Evolutionary conservation across 2,329 filamentous ascomycete genomes (phyloP), one percentile per base, ranked within the genome.

Genomic region (Fonsecaea nubica): DNA sequence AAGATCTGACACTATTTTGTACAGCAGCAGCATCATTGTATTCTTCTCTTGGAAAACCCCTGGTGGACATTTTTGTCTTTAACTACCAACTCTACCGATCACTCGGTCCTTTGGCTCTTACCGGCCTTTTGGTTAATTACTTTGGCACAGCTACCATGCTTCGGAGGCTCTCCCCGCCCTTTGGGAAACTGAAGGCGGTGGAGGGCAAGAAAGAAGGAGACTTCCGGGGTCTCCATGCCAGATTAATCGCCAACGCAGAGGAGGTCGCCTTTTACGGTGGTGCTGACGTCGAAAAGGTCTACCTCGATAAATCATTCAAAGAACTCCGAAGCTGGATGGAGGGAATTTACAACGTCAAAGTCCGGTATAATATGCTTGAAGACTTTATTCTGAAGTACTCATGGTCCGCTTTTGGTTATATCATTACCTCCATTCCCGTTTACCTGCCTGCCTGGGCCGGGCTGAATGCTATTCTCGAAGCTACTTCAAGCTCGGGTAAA

Each of bases 351-450:
- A 93, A 93, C 78, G 88, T 98, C 71, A 97, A 97, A 80, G 97
- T 99, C 71, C 90, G 93, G 15, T 99, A 99, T 82, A 99, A 98
- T 77, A 99, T 99, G 82, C 88, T 99, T 0, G 95, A 99, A 77
- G 95, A 99, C 77, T 97, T 99, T 75, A 92, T 99, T 57, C 83
- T 99, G 66, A 99, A 99, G 78, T 99, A 99, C 77, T 95, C 92
- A 71, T 99, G 95, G 95, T 98, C 93, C 70, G 95, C 95, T 0
- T 97, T 97, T 75, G 95, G 95, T 40, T 99, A 99, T 75, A 85
- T 98, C 40, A 85, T 99, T 64, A 95, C 94, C 1, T 96, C 94
- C 2, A 83, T 99, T 10, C 95, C 95, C 0, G 90, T 98, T 56
- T 99, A 98, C 80, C 84, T 99, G 18, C 95, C 95, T 0, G 92